These are phyloP conservation scores for Ganoderma resinaceum DNA, from an alignment of 1,284 basidiomycete species.

Conservation along the genomic window DNA sequence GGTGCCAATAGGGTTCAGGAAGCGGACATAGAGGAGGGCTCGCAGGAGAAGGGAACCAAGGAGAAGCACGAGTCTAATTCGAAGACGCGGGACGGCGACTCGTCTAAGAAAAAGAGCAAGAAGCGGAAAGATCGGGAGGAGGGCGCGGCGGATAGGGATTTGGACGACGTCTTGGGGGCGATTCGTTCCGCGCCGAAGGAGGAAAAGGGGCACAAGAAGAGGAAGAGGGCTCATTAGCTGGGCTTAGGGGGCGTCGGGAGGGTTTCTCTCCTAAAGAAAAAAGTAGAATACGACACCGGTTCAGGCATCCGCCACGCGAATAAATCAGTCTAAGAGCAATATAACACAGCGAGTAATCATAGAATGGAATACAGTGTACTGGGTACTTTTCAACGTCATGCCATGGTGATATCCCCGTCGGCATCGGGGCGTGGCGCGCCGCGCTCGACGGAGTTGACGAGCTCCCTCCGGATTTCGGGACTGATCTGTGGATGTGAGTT, in stretches of 20 bases:
- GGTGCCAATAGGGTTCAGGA: conserved; percentile 11
- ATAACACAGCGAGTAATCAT: neutral
- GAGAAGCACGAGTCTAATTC: neutral
- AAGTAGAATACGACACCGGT: conserved; percentile 11
- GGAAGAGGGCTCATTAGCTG: conserved; percentile 31
- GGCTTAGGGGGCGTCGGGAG: neutral
- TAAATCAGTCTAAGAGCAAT: conserved; percentile 3
- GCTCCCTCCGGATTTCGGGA: conserved; percentile 89
- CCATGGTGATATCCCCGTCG: conserved; percentile 48
- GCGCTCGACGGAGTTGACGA: conserved; percentile 75
- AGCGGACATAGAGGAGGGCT: neutral
- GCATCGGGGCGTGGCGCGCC: conserved; percentile 66
- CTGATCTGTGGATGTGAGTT: conserved; percentile 91
- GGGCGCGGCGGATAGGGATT: conserved; percentile 37
- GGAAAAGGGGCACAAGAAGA: conserved; percentile 37
- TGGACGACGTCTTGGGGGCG: conserved; percentile 51
- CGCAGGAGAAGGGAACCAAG: neutral
- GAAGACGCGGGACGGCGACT: neutral
- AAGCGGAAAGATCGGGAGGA: conserved; percentile 26
- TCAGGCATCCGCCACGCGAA: too few relatives aligned
- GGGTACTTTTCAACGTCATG: too few relatives aligned
- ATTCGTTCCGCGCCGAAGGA: conserved; percentile 52
- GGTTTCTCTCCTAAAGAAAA: neutral
- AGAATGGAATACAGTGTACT: neutral
- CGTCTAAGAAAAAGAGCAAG: conserved; percentile 29